These are phyloP conservation scores for Fusarium oligoseptatum DNA, from an alignment of 2,329 filamentous ascomycete genomes.

Conservation along the genomic window DNA sequence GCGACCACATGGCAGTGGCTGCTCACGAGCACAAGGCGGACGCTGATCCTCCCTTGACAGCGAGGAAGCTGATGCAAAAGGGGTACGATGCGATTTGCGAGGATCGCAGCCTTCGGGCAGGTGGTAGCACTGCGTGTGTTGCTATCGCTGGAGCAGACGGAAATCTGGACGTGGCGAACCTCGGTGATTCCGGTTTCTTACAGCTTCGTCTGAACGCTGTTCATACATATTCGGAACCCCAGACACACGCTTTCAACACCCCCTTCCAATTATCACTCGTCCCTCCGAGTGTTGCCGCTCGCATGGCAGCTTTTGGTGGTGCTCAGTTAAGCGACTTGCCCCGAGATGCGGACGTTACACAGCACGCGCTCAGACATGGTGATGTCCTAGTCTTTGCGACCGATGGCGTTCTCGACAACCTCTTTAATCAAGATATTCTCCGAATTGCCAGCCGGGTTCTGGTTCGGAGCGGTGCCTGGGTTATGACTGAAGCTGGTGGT, in stretches of 20 bases:
- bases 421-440: slow-evolving; percentile 91
- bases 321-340: slow-evolving; percentile 86
- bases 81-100: slow-evolving; percentile 86
- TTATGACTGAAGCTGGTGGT: slow-evolving; percentile 68
- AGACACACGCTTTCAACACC: slow-evolving; percentile 98
- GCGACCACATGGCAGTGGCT: slow-evolving; percentile 88
- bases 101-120: slow-evolving; percentile 80
- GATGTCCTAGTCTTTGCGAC: slow-evolving; percentile 95
- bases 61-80: slow-evolving; percentile 80
- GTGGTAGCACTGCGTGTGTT: slow-evolving; percentile 94
- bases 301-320: slow-evolving; percentile 87
- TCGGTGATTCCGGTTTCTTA: slow-evolving; percentile 95
- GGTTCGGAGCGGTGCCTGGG: slow-evolving; percentile 81
- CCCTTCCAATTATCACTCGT: slow-evolving; percentile 94
- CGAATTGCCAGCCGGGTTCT: slow-evolving; percentile 83
- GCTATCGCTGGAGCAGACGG: slow-evolving; percentile 81
- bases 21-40: slow-evolving; percentile 70
- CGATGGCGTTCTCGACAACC: slow-evolving; percentile 96
- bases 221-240: slow-evolving; percentile 83
- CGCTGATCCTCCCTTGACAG: slow-evolving; percentile 61
- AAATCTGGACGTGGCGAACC: slow-evolving; percentile 86
- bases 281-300: slow-evolving; percentile 81
- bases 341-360: slow-evolving; percentile 83
- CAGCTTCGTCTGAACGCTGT: slow-evolving; percentile 89
- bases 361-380: slow-evolving; percentile 84